Evolutionary conservation across 1,284 basidiomycete genomes (phyloP).

Genomic region (Malassezia arunalokei): DNA sequence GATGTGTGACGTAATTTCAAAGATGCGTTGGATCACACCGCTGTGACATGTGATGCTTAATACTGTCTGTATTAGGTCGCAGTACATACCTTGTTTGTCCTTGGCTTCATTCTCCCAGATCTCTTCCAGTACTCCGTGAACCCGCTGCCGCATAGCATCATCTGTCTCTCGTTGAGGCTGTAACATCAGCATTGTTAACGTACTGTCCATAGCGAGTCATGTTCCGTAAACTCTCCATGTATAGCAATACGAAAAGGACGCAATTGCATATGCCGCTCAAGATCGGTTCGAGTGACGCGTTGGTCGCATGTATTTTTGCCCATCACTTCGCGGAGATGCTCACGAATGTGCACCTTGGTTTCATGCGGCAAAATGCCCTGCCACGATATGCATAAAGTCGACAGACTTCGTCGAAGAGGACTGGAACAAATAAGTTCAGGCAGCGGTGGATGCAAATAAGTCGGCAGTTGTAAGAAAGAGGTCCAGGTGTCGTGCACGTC

Average conservation of each 20-base stretch:
- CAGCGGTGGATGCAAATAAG: neutral
- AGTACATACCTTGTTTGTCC: neutral
- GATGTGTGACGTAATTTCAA: constrained; percentile 4
- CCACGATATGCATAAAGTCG: neutral
- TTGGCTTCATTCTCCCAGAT: constrained; percentile 1
- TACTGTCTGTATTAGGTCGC: neutral
- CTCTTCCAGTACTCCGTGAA: neutral
- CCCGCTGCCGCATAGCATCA: constrained; percentile 6
- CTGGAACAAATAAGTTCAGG: neutral
- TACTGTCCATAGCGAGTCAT: constrained; percentile 10
- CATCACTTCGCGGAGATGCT: constrained; percentile 2
- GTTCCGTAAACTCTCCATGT: neutral
- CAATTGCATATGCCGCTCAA: too few relatives aligned
- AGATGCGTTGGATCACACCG: constrained; percentile 9
- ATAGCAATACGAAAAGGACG: too few relatives aligned
- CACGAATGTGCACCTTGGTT: neutral
- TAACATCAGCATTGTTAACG: neutral
- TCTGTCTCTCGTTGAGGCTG: constrained; percentile 9
- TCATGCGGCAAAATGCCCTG: neutral
- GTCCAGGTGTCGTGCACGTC: neutral
- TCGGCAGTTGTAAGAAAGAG: neutral
- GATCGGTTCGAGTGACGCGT: neutral
- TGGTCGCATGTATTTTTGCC: constrained; percentile 10
- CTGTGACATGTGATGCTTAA: constrained; percentile 9
- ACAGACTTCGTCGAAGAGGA: neutral